phyloP scores from a whole-genome alignment of 192 early-diverging fungal species.

The Cetraspora pellucida region DNA sequence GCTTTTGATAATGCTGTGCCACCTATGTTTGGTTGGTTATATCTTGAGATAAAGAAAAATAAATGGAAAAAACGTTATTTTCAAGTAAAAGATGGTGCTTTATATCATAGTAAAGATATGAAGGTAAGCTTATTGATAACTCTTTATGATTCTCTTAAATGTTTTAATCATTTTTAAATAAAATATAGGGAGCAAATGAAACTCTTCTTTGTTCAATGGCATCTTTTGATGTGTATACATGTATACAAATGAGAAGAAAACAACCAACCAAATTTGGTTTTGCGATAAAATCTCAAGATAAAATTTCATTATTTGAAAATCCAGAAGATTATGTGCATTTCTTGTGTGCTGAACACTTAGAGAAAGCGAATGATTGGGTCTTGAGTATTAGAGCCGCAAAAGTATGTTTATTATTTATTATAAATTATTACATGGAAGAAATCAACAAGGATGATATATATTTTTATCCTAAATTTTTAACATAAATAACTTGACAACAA shows the following conservation, averaged over 20 bases:
- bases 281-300: constrained; percentile 80
- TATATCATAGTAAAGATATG: constrained; percentile 70
- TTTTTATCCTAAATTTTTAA: neutral
- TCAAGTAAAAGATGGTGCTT: constrained; percentile 61
- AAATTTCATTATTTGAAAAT: constrained; percentile 78
- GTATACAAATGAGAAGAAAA: constrained; percentile 63
- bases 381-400: constrained; percentile 68
- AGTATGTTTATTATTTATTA: constrained; percentile 48
- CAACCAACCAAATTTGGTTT: constrained; percentile 82
- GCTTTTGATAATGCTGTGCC: constrained; percentile 31
- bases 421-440: too few relatives aligned
- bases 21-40: constrained; percentile 55
- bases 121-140: constrained; percentile 46
- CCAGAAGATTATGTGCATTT: constrained; percentile 80
- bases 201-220: constrained; percentile 58
- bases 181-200: constrained; percentile 34
- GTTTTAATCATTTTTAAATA: constrained; percentile 35
- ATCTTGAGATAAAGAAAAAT: constrained; percentile 73
- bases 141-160: too few relatives aligned
- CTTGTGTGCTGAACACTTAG: constrained; percentile 65
- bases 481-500: too few relatives aligned
- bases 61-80: constrained; percentile 86
- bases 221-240: constrained; percentile 84
- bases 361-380: constrained; percentile 74
- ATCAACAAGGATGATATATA: too few relatives aligned